Evolutionary conservation across 257 asterid genomes (phyloP).

Genomic region (Primulina tabacum): DNA sequence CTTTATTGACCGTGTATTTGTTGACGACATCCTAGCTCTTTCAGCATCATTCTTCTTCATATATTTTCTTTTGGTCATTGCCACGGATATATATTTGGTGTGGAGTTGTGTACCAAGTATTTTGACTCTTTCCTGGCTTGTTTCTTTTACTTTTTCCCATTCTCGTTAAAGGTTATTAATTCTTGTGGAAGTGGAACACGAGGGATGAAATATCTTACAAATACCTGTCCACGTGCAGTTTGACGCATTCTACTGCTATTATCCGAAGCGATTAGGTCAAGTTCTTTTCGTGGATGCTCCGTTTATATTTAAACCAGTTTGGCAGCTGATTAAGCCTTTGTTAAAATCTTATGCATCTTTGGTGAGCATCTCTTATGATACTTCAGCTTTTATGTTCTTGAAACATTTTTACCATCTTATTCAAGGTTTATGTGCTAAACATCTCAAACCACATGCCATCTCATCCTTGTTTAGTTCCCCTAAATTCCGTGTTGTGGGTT

Average conservation of each 20-base stretch:
- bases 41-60: neutral
- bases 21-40: neutral
- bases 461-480: neutral
- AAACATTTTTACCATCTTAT: neutral
- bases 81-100: neutral
- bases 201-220: neutral
- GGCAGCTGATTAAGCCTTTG: conserved; percentile 84
- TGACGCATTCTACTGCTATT: conserved; percentile 81
- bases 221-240: conserved; percentile 46
- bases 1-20: neutral
- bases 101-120: no score
- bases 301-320: conserved; percentile 79
- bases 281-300: conserved; percentile 91
- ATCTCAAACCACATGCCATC: neutral
- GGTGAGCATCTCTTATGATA: conserved; percentile 43
- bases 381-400: neutral
- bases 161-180: neutral
- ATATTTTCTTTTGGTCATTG: neutral
- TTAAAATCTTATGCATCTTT: conserved; percentile 77
- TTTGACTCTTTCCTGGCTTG: neutral
- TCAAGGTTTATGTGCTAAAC: neutral
- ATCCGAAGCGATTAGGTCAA: conserved; percentile 75
- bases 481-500: neutral
- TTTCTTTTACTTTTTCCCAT: neutral
- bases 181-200: conserved; percentile 6